Conservation (phyloP, 768 basidiomycete species). For the Collybia sp. region DNA sequence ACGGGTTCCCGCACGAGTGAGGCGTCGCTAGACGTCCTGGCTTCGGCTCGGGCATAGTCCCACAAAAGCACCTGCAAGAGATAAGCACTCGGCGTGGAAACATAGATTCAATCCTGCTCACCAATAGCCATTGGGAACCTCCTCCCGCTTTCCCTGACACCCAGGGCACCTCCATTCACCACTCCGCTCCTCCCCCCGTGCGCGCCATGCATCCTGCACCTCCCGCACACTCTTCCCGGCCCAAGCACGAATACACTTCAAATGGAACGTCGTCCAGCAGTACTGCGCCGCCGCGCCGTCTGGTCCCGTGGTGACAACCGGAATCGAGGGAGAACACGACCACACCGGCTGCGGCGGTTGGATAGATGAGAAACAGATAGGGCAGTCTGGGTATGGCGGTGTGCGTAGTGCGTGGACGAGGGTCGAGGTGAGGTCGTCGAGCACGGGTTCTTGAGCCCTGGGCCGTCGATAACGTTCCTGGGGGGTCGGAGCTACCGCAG, state of each 20-base stretch:
- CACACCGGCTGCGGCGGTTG: conserved; percentile 78
- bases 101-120: conserved; percentile 24
- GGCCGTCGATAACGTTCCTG: conserved; percentile 5
- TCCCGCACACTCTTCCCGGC: conserved; percentile 78
- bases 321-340: conserved; percentile 76
- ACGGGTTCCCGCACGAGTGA: conserved; percentile 72
- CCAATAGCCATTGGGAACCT: conserved; percentile 64
- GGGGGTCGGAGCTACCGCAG: conserved; percentile 3
- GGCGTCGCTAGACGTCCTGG: conserved; percentile 65
- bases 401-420: conserved; percentile 63
- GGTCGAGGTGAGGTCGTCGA: conserved; percentile 71
- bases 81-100: conserved; percentile 8
- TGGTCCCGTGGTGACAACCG: conserved; percentile 26
- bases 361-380: conserved; percentile 80
- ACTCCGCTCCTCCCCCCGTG: conserved; percentile 53
- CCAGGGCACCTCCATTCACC: conserved; percentile 95
- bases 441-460: conserved; percentile 21
- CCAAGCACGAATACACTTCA: conserved; percentile 88
- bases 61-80: conserved; percentile 77
- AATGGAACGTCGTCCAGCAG: conserved; percentile 90
- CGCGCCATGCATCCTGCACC: conserved; percentile 65
- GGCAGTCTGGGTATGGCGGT: conserved; percentile 73
- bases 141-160: conserved; percentile 77
- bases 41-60: conserved; percentile 66
- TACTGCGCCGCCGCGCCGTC: conserved; percentile 45